Percentiles rank a stretch among this genome's conserved stretches.
Evolutionary conservation across 2,329 filamentous ascomycete species (phyloP).

Genomic region (Ceratocystis cacaofunesta): DNA sequence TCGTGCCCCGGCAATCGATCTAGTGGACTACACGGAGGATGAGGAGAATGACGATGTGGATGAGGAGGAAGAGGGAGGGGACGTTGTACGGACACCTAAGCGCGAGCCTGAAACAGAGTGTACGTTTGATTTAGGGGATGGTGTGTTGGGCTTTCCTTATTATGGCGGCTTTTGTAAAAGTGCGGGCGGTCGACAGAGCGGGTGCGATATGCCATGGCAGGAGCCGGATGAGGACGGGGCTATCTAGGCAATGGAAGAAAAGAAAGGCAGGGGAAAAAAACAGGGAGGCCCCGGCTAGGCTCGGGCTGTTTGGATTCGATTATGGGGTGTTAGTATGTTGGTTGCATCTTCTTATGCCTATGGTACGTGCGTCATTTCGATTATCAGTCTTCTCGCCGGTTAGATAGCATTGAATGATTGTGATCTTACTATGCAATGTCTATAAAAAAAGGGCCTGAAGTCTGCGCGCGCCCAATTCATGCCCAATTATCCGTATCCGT

Average conservation of each 20-base stretch:
- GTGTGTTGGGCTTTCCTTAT: neutral
- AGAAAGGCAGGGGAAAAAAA: too few relatives aligned
- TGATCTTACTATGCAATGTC: neutral
- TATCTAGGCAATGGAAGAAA: neutral
- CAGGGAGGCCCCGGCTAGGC: too few relatives aligned
- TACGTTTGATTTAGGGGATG: neutral
- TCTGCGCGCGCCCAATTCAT: too few relatives aligned
- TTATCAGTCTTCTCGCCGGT: neutral
- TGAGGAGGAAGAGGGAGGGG: neutral
- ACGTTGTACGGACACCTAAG: neutral
- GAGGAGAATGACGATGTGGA: neutral
- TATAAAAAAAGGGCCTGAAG: neutral
- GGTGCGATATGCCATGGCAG: neutral
- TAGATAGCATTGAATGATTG: neutral
- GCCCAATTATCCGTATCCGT: too few relatives aligned
- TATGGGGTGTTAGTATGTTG: neutral
- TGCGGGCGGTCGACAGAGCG: neutral
- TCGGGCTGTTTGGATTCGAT: too few relatives aligned
- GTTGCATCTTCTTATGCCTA: neutral
- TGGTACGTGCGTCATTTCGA: neutral
- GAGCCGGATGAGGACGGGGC: slow-evolving; percentile 12
- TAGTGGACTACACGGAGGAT: neutral
- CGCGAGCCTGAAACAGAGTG: neutral
- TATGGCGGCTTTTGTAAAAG: neutral
- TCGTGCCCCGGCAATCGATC: neutral